Evolutionary conservation across 768 basidiomycete genomes (phyloP).

Genomic region (Neoboletus subvelutipes): DNA sequence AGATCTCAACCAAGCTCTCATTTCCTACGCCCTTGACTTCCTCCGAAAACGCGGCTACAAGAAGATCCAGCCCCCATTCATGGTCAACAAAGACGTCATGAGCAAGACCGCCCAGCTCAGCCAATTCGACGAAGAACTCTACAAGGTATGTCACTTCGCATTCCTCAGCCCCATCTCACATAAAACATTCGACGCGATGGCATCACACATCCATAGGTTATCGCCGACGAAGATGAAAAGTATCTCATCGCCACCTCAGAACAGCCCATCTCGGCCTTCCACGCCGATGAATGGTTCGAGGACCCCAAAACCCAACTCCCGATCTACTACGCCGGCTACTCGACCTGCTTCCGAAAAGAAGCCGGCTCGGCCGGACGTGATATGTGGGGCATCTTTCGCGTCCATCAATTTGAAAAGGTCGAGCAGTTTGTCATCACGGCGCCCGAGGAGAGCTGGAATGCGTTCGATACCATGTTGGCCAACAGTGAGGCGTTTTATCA

Average conservation of each 20-base stretch:
- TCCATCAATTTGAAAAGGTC: conserved; percentile 99
- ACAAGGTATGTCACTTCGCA: conserved; percentile 64
- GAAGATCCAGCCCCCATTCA: conserved; percentile 95
- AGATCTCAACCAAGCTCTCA: conserved; percentile 95
- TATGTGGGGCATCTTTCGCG: conserved; percentile 99
- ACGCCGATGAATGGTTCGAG: conserved; percentile 98
- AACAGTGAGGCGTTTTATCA: conserved; percentile 95
- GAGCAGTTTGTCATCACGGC: conserved; percentile 97
- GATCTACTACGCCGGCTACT: conserved; percentile 82
- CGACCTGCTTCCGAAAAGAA: conserved; percentile 99
- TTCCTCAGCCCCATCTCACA: not conserved
- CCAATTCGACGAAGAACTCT: conserved; percentile 98
- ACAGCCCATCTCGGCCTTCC: conserved; percentile 95
- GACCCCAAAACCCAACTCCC: conserved; percentile 91
- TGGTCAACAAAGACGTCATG: conserved; percentile 99
- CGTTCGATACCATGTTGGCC: conserved; percentile 87
- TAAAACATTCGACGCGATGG: not conserved
- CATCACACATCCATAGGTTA: conserved; percentile 49
- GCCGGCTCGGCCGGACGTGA: conserved; percentile 96
- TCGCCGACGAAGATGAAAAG: conserved; percentile 90
- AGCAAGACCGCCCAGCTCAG: conserved; percentile 96
- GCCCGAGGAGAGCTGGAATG: conserved; percentile 91
- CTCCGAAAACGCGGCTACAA: conserved; percentile 79
- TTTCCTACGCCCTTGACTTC: conserved; percentile 94
- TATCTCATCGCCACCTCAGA: conserved; percentile 99